Base-by-base conservation (phyloP, 768 basidiomycete species). In the Tylopilus felleus region DNA sequence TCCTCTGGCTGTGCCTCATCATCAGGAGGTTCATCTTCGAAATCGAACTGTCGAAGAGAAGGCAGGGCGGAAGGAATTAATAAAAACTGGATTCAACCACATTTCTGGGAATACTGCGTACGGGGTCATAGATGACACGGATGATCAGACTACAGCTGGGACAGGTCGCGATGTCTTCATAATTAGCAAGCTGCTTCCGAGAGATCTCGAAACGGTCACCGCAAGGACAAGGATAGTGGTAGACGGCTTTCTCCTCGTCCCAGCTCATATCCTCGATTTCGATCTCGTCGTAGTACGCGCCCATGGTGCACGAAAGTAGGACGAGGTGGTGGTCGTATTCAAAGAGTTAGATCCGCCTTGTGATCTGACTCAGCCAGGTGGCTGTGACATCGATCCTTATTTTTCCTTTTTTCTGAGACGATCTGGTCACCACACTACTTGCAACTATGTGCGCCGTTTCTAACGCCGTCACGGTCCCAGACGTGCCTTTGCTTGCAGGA, bases 161-260 rank as follows among this genome's bases (percentile, higher is more conserved):
- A 75, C 97, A 98, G 47, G 83, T 94, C 22, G 95, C 96, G 43
- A 95, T 84, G 68, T 98, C 97, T 64, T 98, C 97, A 51, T 83
- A 97, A 60, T 93, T 77, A 42, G 84, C 81, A 8, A 98, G 83
- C 72, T 98, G 93, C 57, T 76, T 74, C 61, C 88, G 82, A 28
- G 88, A 84, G 60, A 98, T 98, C 72, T 98, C 96, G 74, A 98
- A 99, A 39, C 95, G 85, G 74, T 99, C 96, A 9, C 96, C 96
- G 65, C 96, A 98, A 1, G 96, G 95, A 66, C 94, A 99, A 0
- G 95, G 96, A 70, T 95, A 97, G 76, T 98, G 95, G 65, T 86
- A 98, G 5, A 98, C 88, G 39, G 79, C 68, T 66, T 87, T 90
- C 51, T 79, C 82, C 22, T 79, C 77, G 69, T 96, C 93, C 91